Percentiles rank a stretch among this genome's conserved stretches.
phyloP scores from a whole-genome alignment of 2,329 filamentous ascomycete genomes.

The Nannizzia gypsea region DNA sequence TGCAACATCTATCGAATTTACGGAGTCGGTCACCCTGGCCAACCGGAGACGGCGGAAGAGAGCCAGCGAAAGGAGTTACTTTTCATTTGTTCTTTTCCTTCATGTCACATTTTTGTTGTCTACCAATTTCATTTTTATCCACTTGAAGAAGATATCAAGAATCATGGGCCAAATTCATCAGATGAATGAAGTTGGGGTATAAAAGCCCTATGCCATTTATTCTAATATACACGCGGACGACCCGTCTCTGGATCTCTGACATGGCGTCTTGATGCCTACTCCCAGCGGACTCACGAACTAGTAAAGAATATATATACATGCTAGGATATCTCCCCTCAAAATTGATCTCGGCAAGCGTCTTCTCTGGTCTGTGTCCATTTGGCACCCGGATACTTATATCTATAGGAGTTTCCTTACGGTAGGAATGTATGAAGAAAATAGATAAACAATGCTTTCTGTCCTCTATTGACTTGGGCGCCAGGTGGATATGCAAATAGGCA shows the following conservation, averaged over 20 bases:
- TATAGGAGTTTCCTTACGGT: too few relatives aligned
- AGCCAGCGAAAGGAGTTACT: not conserved
- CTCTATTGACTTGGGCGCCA: too few relatives aligned
- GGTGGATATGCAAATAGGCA: too few relatives aligned
- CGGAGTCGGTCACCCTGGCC: not conserved
- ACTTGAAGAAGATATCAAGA: not conserved
- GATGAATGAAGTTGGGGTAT: not conserved
- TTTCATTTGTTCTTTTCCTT: not conserved
- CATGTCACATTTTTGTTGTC: not conserved
- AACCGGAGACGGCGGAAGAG: not conserved
- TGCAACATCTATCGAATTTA: not conserved
- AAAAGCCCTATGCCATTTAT: too few relatives aligned
- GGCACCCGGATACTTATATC: not conserved
- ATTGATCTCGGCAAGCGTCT: not conserved
- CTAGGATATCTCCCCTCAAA: not conserved
- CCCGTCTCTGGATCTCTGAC: not conserved
- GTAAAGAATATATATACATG: not conserved
- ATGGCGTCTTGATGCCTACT: not conserved
- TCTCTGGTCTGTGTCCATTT: not conserved
- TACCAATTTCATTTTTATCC: not conserved
- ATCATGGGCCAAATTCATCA: not conserved
- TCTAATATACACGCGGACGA: not conserved
- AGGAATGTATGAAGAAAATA: too few relatives aligned
- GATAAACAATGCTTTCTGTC: too few relatives aligned
- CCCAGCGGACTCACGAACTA: not conserved